Percentiles rank a stretch among this genome's conserved stretches.
Conservation (phyloP, 495 filamentous ascomycete genomes). For the Choiromyces venosus region DNA sequence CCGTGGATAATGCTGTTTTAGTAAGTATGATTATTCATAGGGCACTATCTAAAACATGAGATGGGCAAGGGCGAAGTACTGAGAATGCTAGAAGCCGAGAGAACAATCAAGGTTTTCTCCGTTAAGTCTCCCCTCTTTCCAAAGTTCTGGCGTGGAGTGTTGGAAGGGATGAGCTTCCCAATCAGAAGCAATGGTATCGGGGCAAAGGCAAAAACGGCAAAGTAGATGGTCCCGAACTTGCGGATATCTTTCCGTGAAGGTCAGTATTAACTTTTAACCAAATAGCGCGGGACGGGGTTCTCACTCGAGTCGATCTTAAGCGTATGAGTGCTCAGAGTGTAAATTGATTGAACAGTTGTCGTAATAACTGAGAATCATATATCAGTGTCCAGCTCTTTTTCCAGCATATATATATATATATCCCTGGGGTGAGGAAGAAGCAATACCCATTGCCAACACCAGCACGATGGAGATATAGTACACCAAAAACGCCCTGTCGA, state of each 20-base stretch:
- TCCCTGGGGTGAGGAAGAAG: neutral
- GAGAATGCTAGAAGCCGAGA: conserved; percentile 52
- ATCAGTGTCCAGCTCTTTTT: neutral
- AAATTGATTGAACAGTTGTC: conserved; percentile 59
- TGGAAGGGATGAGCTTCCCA: conserved; percentile 51
- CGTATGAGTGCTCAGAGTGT: conserved; percentile 32
- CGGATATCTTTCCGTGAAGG: conserved; percentile 49
- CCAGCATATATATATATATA: neutral
- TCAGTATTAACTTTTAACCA: conserved; percentile 48
- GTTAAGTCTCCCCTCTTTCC: conserved; percentile 59
- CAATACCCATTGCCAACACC: conserved; percentile 54
- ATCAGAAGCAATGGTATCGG: conserved; percentile 60
- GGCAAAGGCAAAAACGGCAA: conserved; percentile 66
- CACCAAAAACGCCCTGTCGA: conserved; percentile 50
- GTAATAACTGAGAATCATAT: conserved; percentile 51
- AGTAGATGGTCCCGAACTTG: conserved; percentile 61
- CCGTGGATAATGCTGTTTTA: conserved; percentile 55
- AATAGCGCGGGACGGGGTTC: conserved; percentile 11
- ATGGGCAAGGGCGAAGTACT: conserved; percentile 30
- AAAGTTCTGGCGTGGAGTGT: conserved; percentile 58
- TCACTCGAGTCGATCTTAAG: conserved; percentile 19
- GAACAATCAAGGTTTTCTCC: conserved; percentile 60
- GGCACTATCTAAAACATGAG: neutral
- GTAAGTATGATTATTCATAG: conserved; percentile 15
- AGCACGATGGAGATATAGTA: conserved; percentile 59